phyloP scores from a whole-genome alignment of 306 rosid genomes.

The Boehmeria nivea region DNA sequence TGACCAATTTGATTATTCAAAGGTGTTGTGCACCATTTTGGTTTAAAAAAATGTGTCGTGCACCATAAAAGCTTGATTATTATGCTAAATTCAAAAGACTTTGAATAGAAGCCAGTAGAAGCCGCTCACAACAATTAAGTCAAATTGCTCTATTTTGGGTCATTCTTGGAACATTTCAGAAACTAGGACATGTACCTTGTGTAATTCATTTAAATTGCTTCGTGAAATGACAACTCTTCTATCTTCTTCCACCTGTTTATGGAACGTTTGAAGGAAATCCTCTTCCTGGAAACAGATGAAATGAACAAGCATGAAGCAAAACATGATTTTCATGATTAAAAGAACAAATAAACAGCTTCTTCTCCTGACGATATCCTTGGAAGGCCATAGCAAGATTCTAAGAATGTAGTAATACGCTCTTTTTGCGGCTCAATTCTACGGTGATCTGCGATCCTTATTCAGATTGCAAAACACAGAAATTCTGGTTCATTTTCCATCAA shows the following conservation, averaged over 20 bases:
- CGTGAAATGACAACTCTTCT: slow-evolving; percentile 73
- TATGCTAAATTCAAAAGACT: too few relatives aligned
- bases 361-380: too few relatives aligned
- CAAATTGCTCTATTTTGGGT: not conserved
- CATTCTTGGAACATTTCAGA: slow-evolving; percentile 6
- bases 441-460: too few relatives aligned
- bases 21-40: not conserved
- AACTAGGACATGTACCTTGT: slow-evolving; percentile 44
- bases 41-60: too few relatives aligned
- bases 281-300: slow-evolving; percentile 60
- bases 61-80: too few relatives aligned
- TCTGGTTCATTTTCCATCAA: too few relatives aligned
- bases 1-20: slow-evolving; percentile 19
- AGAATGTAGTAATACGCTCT: too few relatives aligned
- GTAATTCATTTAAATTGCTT: slow-evolving; percentile 77
- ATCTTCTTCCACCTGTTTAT: slow-evolving; percentile 92
- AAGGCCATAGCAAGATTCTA: too few relatives aligned
- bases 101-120: too few relatives aligned
- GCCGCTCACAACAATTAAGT: not conserved
- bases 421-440: too few relatives aligned
- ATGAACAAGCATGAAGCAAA: slow-evolving; percentile 10
- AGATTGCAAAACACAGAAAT: too few relatives aligned
- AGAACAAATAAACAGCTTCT: too few relatives aligned
- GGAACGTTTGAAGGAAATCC: slow-evolving; percentile 60
- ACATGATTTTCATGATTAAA: not conserved